phyloP scores from a whole-genome alignment of 805 yeast species.

The Saccharomycopsis oosterbeekiorum region DNA sequence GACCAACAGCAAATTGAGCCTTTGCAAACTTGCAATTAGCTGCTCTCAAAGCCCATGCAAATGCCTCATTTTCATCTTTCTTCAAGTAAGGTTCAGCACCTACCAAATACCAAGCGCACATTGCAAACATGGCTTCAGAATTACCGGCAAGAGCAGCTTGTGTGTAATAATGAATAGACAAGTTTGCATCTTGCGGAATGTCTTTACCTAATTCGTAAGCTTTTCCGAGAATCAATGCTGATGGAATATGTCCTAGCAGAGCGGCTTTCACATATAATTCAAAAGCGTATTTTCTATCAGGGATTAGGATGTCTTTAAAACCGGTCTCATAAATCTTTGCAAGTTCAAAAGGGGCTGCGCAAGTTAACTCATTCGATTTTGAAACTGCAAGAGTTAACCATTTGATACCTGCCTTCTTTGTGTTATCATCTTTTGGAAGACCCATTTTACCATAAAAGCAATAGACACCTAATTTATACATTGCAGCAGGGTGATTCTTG shows the following conservation, averaged over 20 bases:
- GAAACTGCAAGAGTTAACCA: constrained; percentile 88
- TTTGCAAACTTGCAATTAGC: constrained; percentile 66
- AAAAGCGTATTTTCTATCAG: constrained; percentile 74
- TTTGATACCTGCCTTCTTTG: constrained; percentile 79
- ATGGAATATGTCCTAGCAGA: constrained; percentile 71
- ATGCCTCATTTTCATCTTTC: constrained; percentile 75
- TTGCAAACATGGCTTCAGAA: constrained; percentile 78
- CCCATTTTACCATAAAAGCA: constrained; percentile 84
- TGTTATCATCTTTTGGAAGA: constrained; percentile 47
- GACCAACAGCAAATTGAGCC: constrained; percentile 79
- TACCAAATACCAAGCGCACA: constrained; percentile 94
- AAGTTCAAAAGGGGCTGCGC: constrained; percentile 91
- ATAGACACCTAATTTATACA: constrained; percentile 85
- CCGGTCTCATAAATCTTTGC: constrained; percentile 80
- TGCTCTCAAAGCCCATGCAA: constrained; percentile 88
- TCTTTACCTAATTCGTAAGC: constrained; percentile 72
- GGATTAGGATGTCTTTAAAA: constrained; percentile 75
- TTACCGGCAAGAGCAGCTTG: constrained; percentile 86
- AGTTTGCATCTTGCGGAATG: constrained; percentile 63
- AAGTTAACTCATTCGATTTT: constrained; percentile 70
- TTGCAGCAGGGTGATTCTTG: constrained; percentile 92
- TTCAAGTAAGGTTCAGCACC: constrained; percentile 81
- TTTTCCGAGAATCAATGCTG: constrained; percentile 72
- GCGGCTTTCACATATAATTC: constrained; percentile 85
- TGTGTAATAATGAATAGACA: constrained; percentile 87